phyloP scores from a whole-genome alignment of 257 asterid species.

The Capsicum baccatum region DNA sequence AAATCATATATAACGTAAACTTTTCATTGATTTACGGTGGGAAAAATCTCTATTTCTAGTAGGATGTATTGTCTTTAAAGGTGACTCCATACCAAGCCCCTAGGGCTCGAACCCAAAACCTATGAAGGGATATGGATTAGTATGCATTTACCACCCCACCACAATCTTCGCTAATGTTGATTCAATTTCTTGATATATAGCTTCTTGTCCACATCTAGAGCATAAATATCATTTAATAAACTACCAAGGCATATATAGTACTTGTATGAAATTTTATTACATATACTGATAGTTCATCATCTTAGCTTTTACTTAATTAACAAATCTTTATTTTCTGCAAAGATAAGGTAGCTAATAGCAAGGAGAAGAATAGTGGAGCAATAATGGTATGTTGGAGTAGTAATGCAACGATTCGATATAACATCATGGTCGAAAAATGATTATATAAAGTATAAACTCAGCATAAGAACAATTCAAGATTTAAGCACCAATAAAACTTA shows the following conservation, averaged over 20 bases:
- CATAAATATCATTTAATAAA: too few species aligned
- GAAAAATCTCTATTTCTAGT: too few species aligned
- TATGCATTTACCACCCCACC: too few species aligned
- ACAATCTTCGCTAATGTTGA: too few species aligned
- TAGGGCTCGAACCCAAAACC: too few species aligned
- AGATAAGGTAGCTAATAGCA: neutral
- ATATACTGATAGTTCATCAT: neutral
- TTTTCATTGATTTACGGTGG: too few species aligned
- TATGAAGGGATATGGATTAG: too few species aligned
- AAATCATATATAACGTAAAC: too few species aligned
- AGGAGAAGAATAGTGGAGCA: constrained; percentile 19
- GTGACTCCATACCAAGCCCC: too few species aligned
- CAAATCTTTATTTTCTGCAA: neutral
- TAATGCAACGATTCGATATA: neutral
- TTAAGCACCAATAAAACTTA: neutral
- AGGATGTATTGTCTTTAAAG: too few species aligned
- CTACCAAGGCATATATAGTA: neutral
- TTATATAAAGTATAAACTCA: neutral
- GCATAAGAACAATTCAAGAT: neutral
- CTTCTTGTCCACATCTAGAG: too few species aligned
- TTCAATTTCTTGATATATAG: too few species aligned
- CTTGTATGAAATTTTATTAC: neutral
- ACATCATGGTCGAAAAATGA: neutral
- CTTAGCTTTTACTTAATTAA: neutral
- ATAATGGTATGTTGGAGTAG: constrained; percentile 10